Conservation (phyloP, 1,139 yeast species). For the Lodderomyces oxycetoniae region DNA sequence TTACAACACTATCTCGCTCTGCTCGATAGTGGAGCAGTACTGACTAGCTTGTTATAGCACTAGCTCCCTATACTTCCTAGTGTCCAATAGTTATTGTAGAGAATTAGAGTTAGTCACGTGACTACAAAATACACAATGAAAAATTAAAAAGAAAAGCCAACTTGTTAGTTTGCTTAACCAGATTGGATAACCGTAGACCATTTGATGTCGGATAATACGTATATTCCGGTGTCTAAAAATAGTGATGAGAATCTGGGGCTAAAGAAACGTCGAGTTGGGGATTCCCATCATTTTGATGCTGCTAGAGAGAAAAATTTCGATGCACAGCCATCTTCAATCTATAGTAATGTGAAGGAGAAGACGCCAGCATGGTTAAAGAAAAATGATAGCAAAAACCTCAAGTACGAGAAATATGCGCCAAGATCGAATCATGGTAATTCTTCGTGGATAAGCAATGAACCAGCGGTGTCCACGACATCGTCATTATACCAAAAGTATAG, state of each 20-base stretch:
- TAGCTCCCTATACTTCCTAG: too few species aligned
- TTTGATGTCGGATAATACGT: background rate
- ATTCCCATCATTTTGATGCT: background rate
- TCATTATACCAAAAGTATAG: background rate
- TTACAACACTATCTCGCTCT: too few species aligned
- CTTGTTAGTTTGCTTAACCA: too few species aligned
- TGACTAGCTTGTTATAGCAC: too few species aligned
- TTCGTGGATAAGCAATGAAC: background rate
- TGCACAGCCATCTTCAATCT: constrained; percentile 21
- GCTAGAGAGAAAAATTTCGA: background rate
- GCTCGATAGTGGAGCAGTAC: too few species aligned
- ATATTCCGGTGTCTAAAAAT: background rate
- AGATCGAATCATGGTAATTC: constrained; percentile 9
- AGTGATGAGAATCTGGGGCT: background rate
- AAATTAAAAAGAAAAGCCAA: too few species aligned
- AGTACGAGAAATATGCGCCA: constrained; percentile 40
- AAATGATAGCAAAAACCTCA: constrained; percentile 17
- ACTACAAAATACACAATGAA: too few species aligned
- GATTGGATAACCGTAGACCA: too few species aligned
- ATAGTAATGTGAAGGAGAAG: constrained; percentile 19
- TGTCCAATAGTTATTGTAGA: too few species aligned
- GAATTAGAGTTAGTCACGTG: too few species aligned
- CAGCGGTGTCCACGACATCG: background rate
- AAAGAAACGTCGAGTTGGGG: constrained; percentile 3
- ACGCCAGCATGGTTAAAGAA: constrained; percentile 41